Evolutionary conservation across 75 land plant species (phyloP), one percentile per base, ranked within the genome.

Genomic region (Sequoiadendron giganteum): DNA sequence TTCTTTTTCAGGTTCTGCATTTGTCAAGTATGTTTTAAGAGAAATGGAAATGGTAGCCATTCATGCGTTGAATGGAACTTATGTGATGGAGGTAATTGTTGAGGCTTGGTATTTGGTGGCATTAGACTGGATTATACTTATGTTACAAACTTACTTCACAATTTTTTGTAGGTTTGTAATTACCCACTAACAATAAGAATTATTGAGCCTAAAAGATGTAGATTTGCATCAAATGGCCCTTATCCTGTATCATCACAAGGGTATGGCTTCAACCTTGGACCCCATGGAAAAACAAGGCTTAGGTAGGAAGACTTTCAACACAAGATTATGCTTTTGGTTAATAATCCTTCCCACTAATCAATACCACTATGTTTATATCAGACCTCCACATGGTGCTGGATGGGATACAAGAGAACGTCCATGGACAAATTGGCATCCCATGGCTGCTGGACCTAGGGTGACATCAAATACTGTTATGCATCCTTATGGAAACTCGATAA

Each of bases 171-270:
- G 99, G 99, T 98, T 38, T 96, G 98, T 90, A 95, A 98, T 87
- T 97, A 95, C 86, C 98, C 99, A 56, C 88, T 98, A 82, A 93
- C 89, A 87, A 98, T 98, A 80, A 93, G 98, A 5, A 96, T 96
- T 95, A 98, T 98, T 90, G 99, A 97, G 68, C 96, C 95, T 52
- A 98, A 98, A 88, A 92, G 96, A 90, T 95, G 95, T 4, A 95
- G 94, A 87, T 81, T 92, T 90, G 99, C 89, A 82, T 97, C 97
- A 54, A 84, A 49, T 86, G 90, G 93, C 87, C 78, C 70, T 90
- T 93, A 90, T 76, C 93, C 96, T 70, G 90, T 93, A 83, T 93
- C 89, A 92, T n/a, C n/a, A n/a, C 95, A 93, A 39, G 95, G 95
- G 40, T 94, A 96, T 58, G 94, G 94, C 36, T 94, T 93, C 85